These are phyloP conservation scores for Mercurialis annua DNA, from an alignment of 345 rosid species.

Conservation along the genomic window DNA sequence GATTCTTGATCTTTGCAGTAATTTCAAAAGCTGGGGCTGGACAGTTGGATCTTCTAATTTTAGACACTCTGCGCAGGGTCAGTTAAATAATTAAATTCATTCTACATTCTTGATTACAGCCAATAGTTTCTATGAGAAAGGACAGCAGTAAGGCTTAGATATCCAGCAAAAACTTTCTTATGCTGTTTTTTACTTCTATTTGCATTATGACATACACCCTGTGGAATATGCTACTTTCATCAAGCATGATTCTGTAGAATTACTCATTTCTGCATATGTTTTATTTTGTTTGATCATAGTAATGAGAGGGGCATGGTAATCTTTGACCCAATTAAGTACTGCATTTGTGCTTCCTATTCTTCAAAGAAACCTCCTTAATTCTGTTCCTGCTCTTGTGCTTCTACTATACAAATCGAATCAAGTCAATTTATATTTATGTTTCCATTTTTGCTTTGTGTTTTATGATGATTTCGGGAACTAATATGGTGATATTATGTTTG, in stretches of 20 bases:
- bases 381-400: not conserved
- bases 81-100: conserved; percentile 11
- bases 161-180: not conserved
- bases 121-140: no score
- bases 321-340: not conserved
- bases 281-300: no score
- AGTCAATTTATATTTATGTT: not conserved
- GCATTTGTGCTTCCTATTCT: not conserved
- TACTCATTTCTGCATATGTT: not conserved
- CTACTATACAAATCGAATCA: not conserved
- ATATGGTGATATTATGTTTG: not conserved
- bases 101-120: not conserved
- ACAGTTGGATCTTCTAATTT: conserved; percentile 84
- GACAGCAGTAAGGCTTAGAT: not conserved
- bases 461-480: conserved; percentile 8
- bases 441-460: not conserved
- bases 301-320: not conserved
- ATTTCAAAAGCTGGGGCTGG: conserved; percentile 80
- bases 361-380: not conserved
- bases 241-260: not conserved
- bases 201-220: not conserved
- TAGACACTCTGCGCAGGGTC: conserved; percentile 84
- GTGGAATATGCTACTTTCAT: not conserved
- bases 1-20: conserved; percentile 35
- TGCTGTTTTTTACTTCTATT: not conserved